Evolutionary conservation across 2,329 filamentous ascomycete species (phyloP).

Genomic region (Colletotrichum sidae): DNA sequence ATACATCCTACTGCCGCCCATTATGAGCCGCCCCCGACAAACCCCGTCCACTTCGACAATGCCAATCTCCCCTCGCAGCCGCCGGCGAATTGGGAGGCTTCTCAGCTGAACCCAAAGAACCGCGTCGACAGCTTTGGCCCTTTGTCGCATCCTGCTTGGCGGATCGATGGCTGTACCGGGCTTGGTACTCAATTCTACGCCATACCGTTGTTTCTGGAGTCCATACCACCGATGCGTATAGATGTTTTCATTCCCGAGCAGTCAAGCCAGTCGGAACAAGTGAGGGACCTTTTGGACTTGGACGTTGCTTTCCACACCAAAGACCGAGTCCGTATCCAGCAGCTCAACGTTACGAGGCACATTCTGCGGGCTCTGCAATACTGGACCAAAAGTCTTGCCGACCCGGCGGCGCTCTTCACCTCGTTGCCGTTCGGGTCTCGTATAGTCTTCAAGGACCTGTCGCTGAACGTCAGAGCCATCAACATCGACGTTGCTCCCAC

Average conservation of each 20-base stretch:
- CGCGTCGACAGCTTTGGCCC: slow-evolving; percentile 67
- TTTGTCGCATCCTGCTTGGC: slow-evolving; percentile 61
- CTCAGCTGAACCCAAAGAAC: slow-evolving; percentile 70
- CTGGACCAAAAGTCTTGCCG: slow-evolving; percentile 55
- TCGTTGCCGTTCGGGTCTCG: slow-evolving; percentile 67
- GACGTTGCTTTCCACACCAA: slow-evolving; percentile 67
- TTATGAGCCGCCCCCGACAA: background rate
- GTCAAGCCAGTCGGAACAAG: slow-evolving; percentile 50
- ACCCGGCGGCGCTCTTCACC: slow-evolving; percentile 52
- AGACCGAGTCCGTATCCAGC: slow-evolving; percentile 58
- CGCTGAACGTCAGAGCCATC: slow-evolving; percentile 58
- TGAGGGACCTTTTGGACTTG: slow-evolving; percentile 62
- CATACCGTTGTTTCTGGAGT: slow-evolving; percentile 62
- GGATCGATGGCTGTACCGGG: slow-evolving; percentile 68
- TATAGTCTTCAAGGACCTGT: slow-evolving; percentile 65
- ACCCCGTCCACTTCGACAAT: background rate
- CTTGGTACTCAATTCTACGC: slow-evolving; percentile 69
- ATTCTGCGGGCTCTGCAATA: slow-evolving; percentile 65
- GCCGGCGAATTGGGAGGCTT: slow-evolving; percentile 55
- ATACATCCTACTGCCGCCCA: slow-evolving; percentile 67
- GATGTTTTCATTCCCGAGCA: slow-evolving; percentile 69
- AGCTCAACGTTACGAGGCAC: slow-evolving; percentile 64
- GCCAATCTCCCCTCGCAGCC: background rate
- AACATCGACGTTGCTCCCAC: slow-evolving; percentile 60
- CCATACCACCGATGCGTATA: slow-evolving; percentile 63